Percentiles rank a stretch among this genome's conserved stretches.
Conservation (phyloP, 805 yeast genomes). For the Lachancea kluyveri region DNA sequence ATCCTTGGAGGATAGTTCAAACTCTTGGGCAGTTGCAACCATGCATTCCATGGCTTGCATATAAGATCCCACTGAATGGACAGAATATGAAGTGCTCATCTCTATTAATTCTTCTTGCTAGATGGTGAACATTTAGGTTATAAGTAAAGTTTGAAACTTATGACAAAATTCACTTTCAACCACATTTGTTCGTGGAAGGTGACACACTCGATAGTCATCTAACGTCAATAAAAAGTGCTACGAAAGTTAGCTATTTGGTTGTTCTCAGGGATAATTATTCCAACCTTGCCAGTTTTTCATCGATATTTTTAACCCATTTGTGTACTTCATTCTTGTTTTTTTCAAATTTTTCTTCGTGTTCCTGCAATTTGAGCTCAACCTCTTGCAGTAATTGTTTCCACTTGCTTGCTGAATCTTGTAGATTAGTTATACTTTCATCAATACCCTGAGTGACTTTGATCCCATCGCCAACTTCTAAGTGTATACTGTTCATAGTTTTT, state of each 20-base stretch:
- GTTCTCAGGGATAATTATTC: too few species aligned
- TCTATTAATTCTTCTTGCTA: too few species aligned
- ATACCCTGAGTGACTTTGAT: constrained; percentile 15
- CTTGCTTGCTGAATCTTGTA: constrained; percentile 19
- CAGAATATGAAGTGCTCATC: constrained; percentile 48
- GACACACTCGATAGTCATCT: too few species aligned
- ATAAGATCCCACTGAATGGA: constrained; percentile 63
- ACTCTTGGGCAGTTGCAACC: constrained; percentile 40
- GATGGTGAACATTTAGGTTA: neutral
- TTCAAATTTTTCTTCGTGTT: constrained; percentile 10
- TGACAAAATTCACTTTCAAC: too few species aligned
- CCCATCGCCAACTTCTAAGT: constrained; percentile 14
- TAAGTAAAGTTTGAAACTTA: too few species aligned
- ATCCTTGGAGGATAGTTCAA: constrained; percentile 21
- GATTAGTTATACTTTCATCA: constrained; percentile 13
- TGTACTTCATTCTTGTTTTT: constrained; percentile 4
- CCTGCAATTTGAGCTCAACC: constrained; percentile 15
- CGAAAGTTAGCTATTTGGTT: too few species aligned
- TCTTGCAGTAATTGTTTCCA: constrained; percentile 24
- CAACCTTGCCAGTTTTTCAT: constrained; percentile 3
- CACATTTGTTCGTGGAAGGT: too few species aligned
- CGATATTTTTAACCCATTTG: constrained; percentile 1
- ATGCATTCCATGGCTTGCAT: constrained; percentile 74
- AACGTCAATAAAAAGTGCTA: too few species aligned
- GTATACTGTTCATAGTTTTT: constrained; percentile 21